Base-by-base conservation (phyloP, 805 yeast genomes). In the Hanseniaspora taiwanica region DNA sequence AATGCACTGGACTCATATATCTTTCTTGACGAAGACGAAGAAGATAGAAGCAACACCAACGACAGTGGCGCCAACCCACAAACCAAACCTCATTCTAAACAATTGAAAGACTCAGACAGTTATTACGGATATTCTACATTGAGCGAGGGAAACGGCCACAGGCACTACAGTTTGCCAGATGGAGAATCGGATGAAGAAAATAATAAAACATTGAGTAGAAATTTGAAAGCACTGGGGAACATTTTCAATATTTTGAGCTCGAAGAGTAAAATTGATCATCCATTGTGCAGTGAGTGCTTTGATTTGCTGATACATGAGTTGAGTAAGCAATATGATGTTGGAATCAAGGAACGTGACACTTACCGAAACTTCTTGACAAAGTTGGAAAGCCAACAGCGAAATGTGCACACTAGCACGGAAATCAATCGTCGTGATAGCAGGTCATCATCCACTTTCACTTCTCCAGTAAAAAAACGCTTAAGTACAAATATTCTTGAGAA, bases 231-330 rank as follows among this genome's bases (percentile, higher is more conserved):
- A 0, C 55, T 85, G 25, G 74, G 74, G 2, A 73, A 72, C 29
- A 70, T 89, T 2, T 86, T 84, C 55, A 78, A 80, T 46, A 66
- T 81, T 2, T 59, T 89, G 5, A 78, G 91, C 0, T 65, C 72
- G 4, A 78, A 81, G 45, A 78, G 79, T 39, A 85, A 79, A 44
- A 69, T 89, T 13, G 93, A 84, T 46, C 77, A 76, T 52, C 98
- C 98, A 0, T 74, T 91, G 13, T 89, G 97, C 50, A 68, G 69
- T 19, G 96, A 87, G 35, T 91, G 98, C 57, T 81, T 91, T 6
- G 74, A 69, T 34, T 55, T 69, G 17, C 58, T 89, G 20, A 64
- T 81, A 9, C 76, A 72, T 8, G 78, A 77, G 42, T 66, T 85
- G 56, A 79, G 77, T 50, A 56, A 63, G 10, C 78, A 78, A 48